These are phyloP conservation scores for Parathielavia appendiculata DNA, from an alignment of 495 filamentous ascomycete genomes.

Conservation along the genomic window DNA sequence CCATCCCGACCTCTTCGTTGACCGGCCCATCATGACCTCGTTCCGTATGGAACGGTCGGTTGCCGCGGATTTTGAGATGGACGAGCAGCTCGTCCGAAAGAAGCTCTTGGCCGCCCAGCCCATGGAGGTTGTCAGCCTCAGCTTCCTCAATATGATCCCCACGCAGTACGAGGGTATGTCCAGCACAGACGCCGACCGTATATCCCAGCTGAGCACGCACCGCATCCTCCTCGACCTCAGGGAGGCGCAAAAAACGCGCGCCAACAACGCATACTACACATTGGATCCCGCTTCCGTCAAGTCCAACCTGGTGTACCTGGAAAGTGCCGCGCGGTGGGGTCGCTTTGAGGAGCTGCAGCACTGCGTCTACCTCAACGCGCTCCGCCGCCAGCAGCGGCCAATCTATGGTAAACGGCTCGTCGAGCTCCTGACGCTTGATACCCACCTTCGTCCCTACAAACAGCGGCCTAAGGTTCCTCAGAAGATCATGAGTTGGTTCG, in stretches of 20 bases:
- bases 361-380: conserved; percentile 72
- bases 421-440: conserved; percentile 61
- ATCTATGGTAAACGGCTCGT: conserved; percentile 74
- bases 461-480: conserved; percentile 49
- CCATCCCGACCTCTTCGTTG: conserved; percentile 95
- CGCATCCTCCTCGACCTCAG: conserved; percentile 56
- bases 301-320: conserved; percentile 65
- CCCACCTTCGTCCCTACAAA: conserved; percentile 49
- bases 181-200: conserved; percentile 54
- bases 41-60: conserved; percentile 87
- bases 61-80: conserved; percentile 70
- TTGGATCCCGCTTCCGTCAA: conserved; percentile 58
- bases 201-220: conserved; percentile 59
- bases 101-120: conserved; percentile 61
- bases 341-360: conserved; percentile 76
- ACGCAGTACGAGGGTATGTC: conserved; percentile 65
- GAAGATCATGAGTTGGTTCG: conserved; percentile 65
- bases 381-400: conserved; percentile 73
- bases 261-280: conserved; percentile 52
- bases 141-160: conserved; percentile 77
- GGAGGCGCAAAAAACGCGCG: conserved; percentile 58
- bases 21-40: conserved; percentile 95
- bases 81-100: conserved; percentile 65
- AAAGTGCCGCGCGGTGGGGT: conserved; percentile 63
- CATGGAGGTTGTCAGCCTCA: conserved; percentile 61